Percentiles rank a stretch among this genome's conserved stretches.
Evolutionary conservation across 75 land plant species (phyloP).

Genomic region (Picea sitchensis): DNA sequence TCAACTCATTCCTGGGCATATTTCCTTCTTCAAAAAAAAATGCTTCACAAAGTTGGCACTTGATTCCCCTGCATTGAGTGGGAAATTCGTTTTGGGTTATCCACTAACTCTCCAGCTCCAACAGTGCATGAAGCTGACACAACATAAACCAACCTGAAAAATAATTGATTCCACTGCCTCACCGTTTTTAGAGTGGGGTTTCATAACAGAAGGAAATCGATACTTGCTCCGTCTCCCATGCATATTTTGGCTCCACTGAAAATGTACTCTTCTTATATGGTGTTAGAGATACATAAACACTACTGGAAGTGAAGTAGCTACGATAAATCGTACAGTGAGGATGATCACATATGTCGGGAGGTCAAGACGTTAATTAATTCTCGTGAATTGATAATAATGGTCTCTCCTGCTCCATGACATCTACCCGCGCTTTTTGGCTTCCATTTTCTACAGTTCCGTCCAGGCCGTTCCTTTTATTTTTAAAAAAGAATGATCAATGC

Average conservation of each 20-base stretch:
- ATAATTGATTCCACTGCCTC: constrained; percentile 21
- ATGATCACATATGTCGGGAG: constrained; percentile 26
- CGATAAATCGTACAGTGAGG: constrained; percentile 31
- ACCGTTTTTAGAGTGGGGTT: constrained; percentile 28
- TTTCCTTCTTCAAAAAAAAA: no score
- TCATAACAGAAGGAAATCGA: constrained; percentile 15
- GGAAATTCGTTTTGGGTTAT: constrained; percentile 17
- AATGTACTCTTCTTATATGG: no score
- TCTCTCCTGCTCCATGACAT: no score
- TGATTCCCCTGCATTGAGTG: background rate
- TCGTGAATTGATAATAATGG: background rate
- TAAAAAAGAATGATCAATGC: no score
- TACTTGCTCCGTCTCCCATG: no score
- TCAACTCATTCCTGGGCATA: no score
- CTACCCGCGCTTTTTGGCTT: no score
- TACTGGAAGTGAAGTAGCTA: background rate
- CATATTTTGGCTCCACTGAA: no score
- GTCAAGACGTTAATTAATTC: constrained; percentile 21
- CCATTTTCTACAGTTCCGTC: no score
- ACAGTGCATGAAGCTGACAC: background rate
- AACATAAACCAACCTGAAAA: constrained; percentile 22
- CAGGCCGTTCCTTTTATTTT: no score
- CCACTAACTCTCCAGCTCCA: constrained; percentile 14
- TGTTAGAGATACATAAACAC: background rate
- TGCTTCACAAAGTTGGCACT: constrained; percentile 24